Conservation (phyloP, 306 rosid genomes). For the Pyrus betulifolia region DNA sequence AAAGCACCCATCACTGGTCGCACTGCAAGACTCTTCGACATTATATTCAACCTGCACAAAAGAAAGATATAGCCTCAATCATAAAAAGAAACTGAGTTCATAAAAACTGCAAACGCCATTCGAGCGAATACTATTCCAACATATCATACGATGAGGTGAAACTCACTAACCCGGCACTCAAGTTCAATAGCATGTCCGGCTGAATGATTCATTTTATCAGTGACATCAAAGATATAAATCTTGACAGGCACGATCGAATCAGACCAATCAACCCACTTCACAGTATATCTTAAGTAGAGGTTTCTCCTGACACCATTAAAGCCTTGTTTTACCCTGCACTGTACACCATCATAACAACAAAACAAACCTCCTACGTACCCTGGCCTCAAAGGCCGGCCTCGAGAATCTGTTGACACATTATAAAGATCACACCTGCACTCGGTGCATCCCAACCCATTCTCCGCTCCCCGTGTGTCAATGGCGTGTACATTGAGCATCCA, state of each 20-base stretch:
- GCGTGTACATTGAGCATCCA: constrained; percentile 73
- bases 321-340: constrained; percentile 46
- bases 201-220: constrained; percentile 38
- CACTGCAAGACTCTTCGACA: constrained; percentile 43
- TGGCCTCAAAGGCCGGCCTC: constrained; percentile 28
- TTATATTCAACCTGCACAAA: constrained; percentile 49
- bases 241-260: constrained; percentile 49
- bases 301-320: constrained; percentile 37
- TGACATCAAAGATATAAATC: constrained; percentile 56
- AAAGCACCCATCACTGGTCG: constrained; percentile 8
- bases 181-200: constrained; percentile 16
- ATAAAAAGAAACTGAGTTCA: not conserved
- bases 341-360: constrained; percentile 53
- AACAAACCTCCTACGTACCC: constrained; percentile 49
- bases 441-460: constrained; percentile 47
- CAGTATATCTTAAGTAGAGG: constrained; percentile 59
- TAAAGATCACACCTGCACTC: constrained; percentile 69
- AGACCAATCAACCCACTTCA: constrained; percentile 74
- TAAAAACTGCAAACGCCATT: not conserved
- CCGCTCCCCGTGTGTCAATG: constrained; percentile 61
- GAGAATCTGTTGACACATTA: constrained; percentile 37
- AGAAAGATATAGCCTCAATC: not conserved
- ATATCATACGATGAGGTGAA: not conserved
- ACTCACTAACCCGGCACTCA: constrained; percentile 38
- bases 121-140: not conserved